Conservation (phyloP, 345 rosid genomes). For the Brassica juncea region DNA sequence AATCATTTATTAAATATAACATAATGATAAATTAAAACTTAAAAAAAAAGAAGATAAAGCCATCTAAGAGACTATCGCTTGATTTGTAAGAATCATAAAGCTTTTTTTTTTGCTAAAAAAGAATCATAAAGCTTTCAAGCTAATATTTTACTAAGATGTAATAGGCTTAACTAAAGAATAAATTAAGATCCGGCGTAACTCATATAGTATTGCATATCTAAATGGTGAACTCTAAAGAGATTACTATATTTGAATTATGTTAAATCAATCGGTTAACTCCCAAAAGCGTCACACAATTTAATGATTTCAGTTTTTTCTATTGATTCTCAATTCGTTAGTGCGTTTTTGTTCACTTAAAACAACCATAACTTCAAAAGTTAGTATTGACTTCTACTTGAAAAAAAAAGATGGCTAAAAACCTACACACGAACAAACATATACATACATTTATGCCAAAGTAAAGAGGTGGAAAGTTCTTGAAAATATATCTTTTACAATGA, state of each 20-base stretch:
- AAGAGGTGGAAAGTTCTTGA: slow-evolving; percentile 8
- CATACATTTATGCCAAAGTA: slow-evolving; percentile 1
- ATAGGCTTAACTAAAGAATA: slow-evolving; percentile 17
- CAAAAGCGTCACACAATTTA: background rate
- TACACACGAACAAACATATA: slow-evolving; percentile 17
- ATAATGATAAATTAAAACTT: background rate
- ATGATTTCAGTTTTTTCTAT: background rate
- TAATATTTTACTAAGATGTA: background rate
- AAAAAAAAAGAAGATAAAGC: background rate
- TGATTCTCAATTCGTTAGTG: slow-evolving; percentile 15
- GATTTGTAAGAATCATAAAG: slow-evolving; percentile 28
- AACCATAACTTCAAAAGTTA: slow-evolving; percentile 6
- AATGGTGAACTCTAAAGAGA: slow-evolving; percentile 2
- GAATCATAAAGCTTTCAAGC: slow-evolving; percentile 12
- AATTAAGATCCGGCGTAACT: background rate
- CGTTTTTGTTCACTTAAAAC: background rate
- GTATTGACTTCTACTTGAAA: background rate
- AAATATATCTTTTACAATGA: background rate
- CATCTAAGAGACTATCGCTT: slow-evolving; percentile 10
- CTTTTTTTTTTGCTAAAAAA: background rate
- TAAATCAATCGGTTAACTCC: background rate
- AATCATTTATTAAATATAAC: slow-evolving; percentile 3
- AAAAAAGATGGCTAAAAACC: background rate
- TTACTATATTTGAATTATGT: background rate
- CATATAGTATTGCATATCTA: slow-evolving; percentile 4